A percentile compares a stretch with the other conserved stretches of the same genome.
These are phyloP conservation scores for Kwoniella sp. DNA, from an alignment of 768 basidiomycete species.

Conservation along the genomic window DNA sequence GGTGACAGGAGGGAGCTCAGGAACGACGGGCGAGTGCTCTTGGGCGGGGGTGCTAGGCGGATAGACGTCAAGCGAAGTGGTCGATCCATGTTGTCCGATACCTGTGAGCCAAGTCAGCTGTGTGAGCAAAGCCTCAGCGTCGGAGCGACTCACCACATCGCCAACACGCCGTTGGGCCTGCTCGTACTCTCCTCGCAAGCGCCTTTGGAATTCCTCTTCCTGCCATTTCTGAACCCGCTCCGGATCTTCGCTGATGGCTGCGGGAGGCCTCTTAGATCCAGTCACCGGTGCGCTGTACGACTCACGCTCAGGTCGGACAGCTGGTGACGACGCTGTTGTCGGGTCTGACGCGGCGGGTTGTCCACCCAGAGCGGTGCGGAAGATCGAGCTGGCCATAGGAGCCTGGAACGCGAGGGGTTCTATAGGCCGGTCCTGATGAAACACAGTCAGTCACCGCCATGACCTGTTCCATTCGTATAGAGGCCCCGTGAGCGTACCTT, in stretches of 20 bases:
- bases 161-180: constrained; percentile 61
- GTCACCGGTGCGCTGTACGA: too few relatives aligned
- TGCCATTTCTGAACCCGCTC: constrained; percentile 67
- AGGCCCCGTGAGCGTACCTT: constrained; percentile 1
- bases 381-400: constrained; percentile 30
- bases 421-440: background rate
- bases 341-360: constrained; percentile 1
- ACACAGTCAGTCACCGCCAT: too few relatives aligned
- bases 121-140: background rate
- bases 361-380: constrained; percentile 16
- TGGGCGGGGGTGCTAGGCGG: constrained; percentile 69
- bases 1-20: constrained; percentile 74
- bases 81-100: constrained; percentile 63
- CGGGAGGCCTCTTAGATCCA: background rate
- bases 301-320: background rate
- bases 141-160: constrained; percentile 57
- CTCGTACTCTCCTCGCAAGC: constrained; percentile 73
- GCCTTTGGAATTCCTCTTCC: constrained; percentile 65
- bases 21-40: constrained; percentile 69
- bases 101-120: constrained; percentile 52
- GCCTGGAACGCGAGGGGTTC: constrained; percentile 1
- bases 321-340: background rate
- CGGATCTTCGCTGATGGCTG: constrained; percentile 49
- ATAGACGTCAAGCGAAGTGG: constrained; percentile 70
- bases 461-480: too few relatives aligned